A percentile compares a stretch with the other conserved stretches of the same genome.
Conservation (phyloP, 106 monocot species). For the Acorus gramineus region DNA sequence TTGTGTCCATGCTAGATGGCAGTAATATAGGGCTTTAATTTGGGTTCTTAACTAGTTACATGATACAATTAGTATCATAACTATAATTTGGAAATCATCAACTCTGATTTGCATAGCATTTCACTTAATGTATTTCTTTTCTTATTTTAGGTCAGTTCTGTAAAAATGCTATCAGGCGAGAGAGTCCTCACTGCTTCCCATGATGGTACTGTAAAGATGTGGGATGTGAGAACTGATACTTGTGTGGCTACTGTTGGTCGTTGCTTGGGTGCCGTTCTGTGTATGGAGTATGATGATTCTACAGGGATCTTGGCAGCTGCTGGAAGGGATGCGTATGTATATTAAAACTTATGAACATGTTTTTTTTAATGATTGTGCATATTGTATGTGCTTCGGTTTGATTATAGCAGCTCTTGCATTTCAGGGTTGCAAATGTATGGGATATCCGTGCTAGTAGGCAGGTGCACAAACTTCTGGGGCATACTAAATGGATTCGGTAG, state of each 20-base stretch:
- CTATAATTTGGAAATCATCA: background rate
- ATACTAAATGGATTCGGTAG: constrained; percentile 95
- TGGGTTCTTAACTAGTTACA: too few species aligned
- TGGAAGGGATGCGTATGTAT: constrained; percentile 89
- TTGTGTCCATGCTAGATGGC: too few species aligned
- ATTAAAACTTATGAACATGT: background rate
- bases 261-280: constrained; percentile 65
- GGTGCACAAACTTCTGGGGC: constrained; percentile 93
- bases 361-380: background rate
- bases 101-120: background rate
- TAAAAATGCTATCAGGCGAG: constrained; percentile 96
- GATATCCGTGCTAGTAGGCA: constrained; percentile 93
- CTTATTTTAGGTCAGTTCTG: constrained; percentile 60
- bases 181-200: constrained; percentile 90
- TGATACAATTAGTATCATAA: background rate
- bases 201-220: constrained; percentile 99
- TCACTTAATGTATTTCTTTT: background rate
- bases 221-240: constrained; percentile 99
- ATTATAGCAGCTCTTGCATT: constrained; percentile 7
- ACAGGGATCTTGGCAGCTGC: constrained; percentile 85
- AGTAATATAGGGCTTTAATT: too few species aligned
- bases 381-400: background rate
- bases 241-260: constrained; percentile 99
- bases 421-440: constrained; percentile 81
- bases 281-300: constrained; percentile 98